Evolutionary conservation across 1,284 basidiomycete species (phyloP), one percentile per base, ranked within the genome.

Genomic region (Boletus semigastroideus): DNA sequence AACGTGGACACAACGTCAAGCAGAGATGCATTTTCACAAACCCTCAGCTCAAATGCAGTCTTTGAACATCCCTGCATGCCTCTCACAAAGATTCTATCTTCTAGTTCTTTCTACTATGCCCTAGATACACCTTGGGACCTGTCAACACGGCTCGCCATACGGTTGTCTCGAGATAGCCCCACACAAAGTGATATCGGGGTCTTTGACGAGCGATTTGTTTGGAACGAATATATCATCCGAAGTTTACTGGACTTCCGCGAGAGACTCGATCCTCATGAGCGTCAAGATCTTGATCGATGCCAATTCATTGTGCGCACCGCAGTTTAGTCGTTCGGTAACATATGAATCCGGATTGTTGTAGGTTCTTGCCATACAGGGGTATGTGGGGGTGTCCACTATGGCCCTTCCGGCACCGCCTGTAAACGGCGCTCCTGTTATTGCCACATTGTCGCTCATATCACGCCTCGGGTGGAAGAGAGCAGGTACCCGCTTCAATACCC

Each of bases 401-500:
- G 82, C 83, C 19, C 72, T 91, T 25, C 86, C 87, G 39, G 82
- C 81, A 27, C 90, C 84, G 22, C 89, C 86, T 42, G 85, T 82
- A 22, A 79, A 85, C 64, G 87, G 85, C 10, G 66, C 78, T 41
- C 87, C 84, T 16, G 76, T 77, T 38, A 72, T 87, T 51, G 86
- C 83, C 12, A 87, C 87, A 2, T 71, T 96, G 16, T 84, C 87
- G 3, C 72, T 98, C 52, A 88, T 97, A 49, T 93, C 90, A 10
- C 79, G 96, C 25, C 77, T 99, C 9, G 90, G 94, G 31, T 96
- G 92, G 86, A 96, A 94, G 71, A 81, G 95, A 56, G 96, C 97
- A 17, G 97, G 97, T 2, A 98, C 97, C 17, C 84, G 97, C 30
- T 99, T 98, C 76, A 96, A 98, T 65, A 96, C 95, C 4, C 83